These are phyloP conservation scores for Cytospora piceae DNA, from an alignment of 2,329 filamentous ascomycete genomes.

Conservation along the genomic window DNA sequence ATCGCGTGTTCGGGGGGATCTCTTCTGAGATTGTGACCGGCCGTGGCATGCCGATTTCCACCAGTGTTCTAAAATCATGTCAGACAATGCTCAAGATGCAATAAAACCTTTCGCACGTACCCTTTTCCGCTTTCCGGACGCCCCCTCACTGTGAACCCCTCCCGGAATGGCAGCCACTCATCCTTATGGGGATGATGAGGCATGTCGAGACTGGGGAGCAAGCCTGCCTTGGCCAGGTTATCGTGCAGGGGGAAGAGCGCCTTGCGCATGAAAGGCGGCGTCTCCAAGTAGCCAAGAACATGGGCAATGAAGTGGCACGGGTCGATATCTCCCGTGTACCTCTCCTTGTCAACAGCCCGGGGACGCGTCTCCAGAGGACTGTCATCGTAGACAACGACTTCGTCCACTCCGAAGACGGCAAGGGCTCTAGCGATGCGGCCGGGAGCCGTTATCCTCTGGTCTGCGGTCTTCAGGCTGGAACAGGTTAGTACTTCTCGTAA, in stretches of 20 bases:
- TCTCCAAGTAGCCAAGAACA: slow-evolving; percentile 80
- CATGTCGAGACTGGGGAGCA: slow-evolving; percentile 79
- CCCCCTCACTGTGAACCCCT: slow-evolving; percentile 68
- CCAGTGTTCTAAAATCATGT: slow-evolving; percentile 51
- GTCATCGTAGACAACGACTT: slow-evolving; percentile 83
- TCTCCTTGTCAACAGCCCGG: slow-evolving; percentile 52
- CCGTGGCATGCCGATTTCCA: slow-evolving; percentile 61
- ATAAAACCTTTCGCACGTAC: slow-evolving; percentile 31
- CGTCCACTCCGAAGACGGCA: slow-evolving; percentile 82
- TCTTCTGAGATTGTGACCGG: slow-evolving; percentile 59
- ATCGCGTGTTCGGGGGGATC: slow-evolving; percentile 71
- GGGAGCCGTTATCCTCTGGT: slow-evolving; percentile 73
- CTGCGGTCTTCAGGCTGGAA: slow-evolving; percentile 68
- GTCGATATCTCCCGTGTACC: slow-evolving; percentile 71
- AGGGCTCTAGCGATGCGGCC: slow-evolving; percentile 80
- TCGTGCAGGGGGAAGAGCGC: slow-evolving; percentile 77
- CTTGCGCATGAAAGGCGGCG: slow-evolving; percentile 79
- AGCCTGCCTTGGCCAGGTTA: slow-evolving; percentile 73
- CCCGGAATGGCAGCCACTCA: slow-evolving; percentile 80
- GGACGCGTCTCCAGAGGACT: slow-evolving; percentile 52
- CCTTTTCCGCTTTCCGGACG: slow-evolving; percentile 45
- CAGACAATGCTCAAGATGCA: slow-evolving; percentile 32
- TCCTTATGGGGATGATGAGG: slow-evolving; percentile 78
- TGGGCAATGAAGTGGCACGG: slow-evolving; percentile 81
- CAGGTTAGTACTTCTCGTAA: slow-evolving; percentile 19